Evolutionary conservation across 306 rosid genomes (phyloP), one percentile per base, ranked within the genome.

Genomic region (Boehmeria nivea): DNA sequence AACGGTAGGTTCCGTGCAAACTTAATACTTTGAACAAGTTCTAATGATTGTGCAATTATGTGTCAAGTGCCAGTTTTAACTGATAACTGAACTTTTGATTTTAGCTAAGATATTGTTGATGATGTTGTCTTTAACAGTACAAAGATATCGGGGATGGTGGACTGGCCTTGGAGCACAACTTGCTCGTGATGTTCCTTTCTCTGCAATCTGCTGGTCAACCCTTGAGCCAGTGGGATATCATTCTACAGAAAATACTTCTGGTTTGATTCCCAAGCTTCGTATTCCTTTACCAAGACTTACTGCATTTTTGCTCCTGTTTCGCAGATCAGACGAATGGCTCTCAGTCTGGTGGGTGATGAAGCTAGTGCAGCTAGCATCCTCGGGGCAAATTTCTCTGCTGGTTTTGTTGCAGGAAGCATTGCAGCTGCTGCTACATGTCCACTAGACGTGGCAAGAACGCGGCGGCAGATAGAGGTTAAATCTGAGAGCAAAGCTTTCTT

Each of bases 131-230:
- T 25, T 36, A 52, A 66, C 76, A 84, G 96, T 91, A 3, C 83
- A 76, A 66, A 71, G 57, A 63, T 91, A 73, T 56, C 87, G 93
- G 12, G 25, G 70, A 61, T 83, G 82, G 81, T 91, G 99, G 99
- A 84, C 96, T 49, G 99, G 99, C 67, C 89, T 91, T n/a, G 99
- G 99, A 36, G 96, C 96, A 31, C 96, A 87, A 67, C 87, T 91
- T 62, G 70, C 84, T 64, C 86, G 99, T 23, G 99, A 91, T 71
- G 95, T 84, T 73, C 99, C 99, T 39, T 91, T 74, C 68, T 91
- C 99, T 73, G 96, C 93, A 44, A 81, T 91, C 71, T 91, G 96
- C 80, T 91, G 99, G 99, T 65, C 95, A 39, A 82, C 89, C 51
- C 96, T 91, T 48, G 99, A 91, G 76, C 99, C 93, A 13, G 99